Base-by-base conservation (phyloP, 768 basidiomycete genomes). In the Boletus speciosus region DNA sequence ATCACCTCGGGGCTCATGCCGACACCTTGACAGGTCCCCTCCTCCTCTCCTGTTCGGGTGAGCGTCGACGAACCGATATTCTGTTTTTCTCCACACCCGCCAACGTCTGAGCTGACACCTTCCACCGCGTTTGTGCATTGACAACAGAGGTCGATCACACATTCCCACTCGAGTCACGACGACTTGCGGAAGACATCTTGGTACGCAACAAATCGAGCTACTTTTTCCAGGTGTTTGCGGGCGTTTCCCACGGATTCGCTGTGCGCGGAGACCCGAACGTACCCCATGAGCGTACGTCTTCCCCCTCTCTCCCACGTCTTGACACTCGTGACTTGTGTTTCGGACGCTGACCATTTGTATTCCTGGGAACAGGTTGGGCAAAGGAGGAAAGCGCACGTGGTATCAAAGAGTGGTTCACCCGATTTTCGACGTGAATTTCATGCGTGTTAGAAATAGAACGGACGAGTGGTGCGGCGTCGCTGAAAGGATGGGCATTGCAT, bases 301-400 rank as follows among this genome's bases (percentile, higher is more conserved):
- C 4, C 27, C 25, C 3, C 34, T 27, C 23, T n/a, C 5, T 4
- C 7, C 14, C 7, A 15, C 16, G 36, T 37, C 9, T 36, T 47
- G 9, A 23, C 10, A 25, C 21, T 16, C 16, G 5, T 10, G 10
- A 10, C 5, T 5, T 8, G 46, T 9, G 7, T 51, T 32, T 25
- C 12, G 16, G 16, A 47, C 3, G 4, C 6, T 39, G 11, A 48
- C 6, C n/a, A 16, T 39, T n/a, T 39, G 11, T 19, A 48, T 31
- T 6, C 32, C 4, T 27, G n/a, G 44, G 12, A 23, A 37, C 46
- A 83, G 81, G 81, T 19, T 83, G 80, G 81, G 79, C 79, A 4
- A 82, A 81, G 63, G 82, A 83, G 51, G 78, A 83, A 52, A 77
- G 78, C 15, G 81, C 81, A 2, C 70, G 73, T 3, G 75, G 76